These are phyloP conservation scores for Volvox africanus DNA, from an alignment of 139 green algal species.

Conservation along the genomic window DNA sequence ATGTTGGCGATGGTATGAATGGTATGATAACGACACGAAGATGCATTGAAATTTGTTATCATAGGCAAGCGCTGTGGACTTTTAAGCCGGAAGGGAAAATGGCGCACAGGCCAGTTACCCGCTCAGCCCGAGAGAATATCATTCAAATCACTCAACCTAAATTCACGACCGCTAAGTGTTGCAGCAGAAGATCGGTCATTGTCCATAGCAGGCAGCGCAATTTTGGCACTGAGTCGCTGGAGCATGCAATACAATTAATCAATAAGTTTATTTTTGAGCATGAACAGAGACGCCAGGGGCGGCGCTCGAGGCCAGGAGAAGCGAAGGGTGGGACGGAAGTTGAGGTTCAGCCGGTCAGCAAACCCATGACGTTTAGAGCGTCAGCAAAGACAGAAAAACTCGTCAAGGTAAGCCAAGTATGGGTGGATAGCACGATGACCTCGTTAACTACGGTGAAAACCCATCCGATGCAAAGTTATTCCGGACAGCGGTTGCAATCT, in stretches of 20 bases:
- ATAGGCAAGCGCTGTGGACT: too few relatives aligned
- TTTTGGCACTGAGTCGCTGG: conserved; percentile 14
- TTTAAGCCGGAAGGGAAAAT: neutral
- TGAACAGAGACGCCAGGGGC: neutral
- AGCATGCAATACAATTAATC: conserved; percentile 24
- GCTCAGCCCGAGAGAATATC: neutral
- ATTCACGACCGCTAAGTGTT: neutral
- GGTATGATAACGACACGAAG: too few relatives aligned
- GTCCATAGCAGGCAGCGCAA: neutral
- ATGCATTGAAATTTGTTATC: too few relatives aligned
- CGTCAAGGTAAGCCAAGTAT: neutral
- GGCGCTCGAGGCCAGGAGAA: neutral
- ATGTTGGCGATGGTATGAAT: too few relatives aligned
- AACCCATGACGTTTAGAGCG: conserved; percentile 30
- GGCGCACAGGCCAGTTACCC: neutral
- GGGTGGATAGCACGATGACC: too few relatives aligned
- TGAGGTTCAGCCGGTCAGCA: neutral
- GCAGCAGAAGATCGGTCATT: neutral
- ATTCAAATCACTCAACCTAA: neutral
- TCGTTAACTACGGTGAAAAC: too few relatives aligned
- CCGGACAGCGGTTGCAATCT: too few relatives aligned
- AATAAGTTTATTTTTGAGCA: conserved; percentile 32
- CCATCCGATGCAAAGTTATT: too few relatives aligned
- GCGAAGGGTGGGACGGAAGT: neutral
- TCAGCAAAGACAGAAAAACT: conserved; percentile 28